These are phyloP conservation scores for Phaseolus coccineus DNA, from an alignment of 331 rosid species.

Conservation along the genomic window DNA sequence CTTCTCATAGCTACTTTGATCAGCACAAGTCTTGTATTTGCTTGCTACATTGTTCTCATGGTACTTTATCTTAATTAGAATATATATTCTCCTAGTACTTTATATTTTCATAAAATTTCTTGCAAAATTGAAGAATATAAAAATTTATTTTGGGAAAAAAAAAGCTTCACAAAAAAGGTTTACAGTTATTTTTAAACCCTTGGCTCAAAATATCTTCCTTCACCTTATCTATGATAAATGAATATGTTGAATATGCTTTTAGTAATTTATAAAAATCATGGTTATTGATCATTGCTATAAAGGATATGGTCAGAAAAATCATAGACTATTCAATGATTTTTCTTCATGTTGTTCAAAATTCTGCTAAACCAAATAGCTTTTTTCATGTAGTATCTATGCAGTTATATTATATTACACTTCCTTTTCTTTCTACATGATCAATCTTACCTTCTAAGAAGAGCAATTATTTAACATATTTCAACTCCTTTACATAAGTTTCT, in stretches of 20 bases:
- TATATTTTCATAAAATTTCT: neutral
- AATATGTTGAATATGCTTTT: neutral
- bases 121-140: neutral
- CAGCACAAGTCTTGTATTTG: constrained; percentile 49
- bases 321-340: neutral
- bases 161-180: neutral
- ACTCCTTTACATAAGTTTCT: neutral
- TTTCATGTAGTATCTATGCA: neutral
- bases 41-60: constrained; percentile 41
- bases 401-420: neutral
- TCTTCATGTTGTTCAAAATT: neutral
- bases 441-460: neutral
- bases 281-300: neutral
- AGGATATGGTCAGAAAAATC: neutral
- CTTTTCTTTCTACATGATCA: neutral
- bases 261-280: neutral
- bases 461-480: neutral
- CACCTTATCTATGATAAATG: neutral
- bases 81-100: neutral
- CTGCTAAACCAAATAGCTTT: neutral
- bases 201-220: neutral
- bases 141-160: neutral
- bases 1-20: constrained; percentile 50
- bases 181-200: neutral
- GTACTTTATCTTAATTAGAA: neutral